Percentiles rank a stretch among this genome's conserved stretches.
Evolutionary conservation across 192 early-diverging fungal genomes (phyloP).

Genomic region (Backusella macrospora): DNA sequence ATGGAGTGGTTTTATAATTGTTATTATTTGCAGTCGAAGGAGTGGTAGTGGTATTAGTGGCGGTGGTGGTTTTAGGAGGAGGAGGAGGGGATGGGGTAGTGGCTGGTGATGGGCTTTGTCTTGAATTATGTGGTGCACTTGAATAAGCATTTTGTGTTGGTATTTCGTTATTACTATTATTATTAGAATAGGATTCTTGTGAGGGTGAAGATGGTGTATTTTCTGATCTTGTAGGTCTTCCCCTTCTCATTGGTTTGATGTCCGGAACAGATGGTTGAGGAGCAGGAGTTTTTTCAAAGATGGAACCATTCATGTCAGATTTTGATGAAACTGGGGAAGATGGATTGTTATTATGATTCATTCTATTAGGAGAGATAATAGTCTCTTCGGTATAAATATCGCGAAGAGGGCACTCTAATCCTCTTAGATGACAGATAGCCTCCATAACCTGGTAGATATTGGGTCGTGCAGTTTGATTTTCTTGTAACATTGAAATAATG

Average conservation of each 20-base stretch:
- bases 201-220: neutral
- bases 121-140: neutral
- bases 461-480: slow-evolving; percentile 73
- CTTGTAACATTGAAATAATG: slow-evolving; percentile 74
- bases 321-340: slow-evolving; percentile 14
- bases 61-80: neutral
- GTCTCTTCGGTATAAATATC: slow-evolving; percentile 38
- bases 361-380: slow-evolving; percentile 2
- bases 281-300: slow-evolving; percentile 36
- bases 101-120: neutral
- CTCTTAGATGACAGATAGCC: slow-evolving; percentile 62
- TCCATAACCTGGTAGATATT: slow-evolving; percentile 83
- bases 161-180: neutral
- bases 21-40: neutral
- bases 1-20: neutral
- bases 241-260: slow-evolving; percentile 88
- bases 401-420: slow-evolving; percentile 62
- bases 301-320: slow-evolving; percentile 35
- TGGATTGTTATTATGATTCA: slow-evolving; percentile 41
- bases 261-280: slow-evolving; percentile 44
- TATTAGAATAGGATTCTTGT: neutral
- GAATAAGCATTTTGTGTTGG: neutral
- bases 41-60: too few relatives aligned
- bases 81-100: neutral
- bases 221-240: slow-evolving; percentile 68